Percentiles rank a stretch among this genome's conserved stretches.
Evolutionary conservation across 2,329 filamentous ascomycete genomes (phyloP).

Genomic region (Chaetomium strumarium): DNA sequence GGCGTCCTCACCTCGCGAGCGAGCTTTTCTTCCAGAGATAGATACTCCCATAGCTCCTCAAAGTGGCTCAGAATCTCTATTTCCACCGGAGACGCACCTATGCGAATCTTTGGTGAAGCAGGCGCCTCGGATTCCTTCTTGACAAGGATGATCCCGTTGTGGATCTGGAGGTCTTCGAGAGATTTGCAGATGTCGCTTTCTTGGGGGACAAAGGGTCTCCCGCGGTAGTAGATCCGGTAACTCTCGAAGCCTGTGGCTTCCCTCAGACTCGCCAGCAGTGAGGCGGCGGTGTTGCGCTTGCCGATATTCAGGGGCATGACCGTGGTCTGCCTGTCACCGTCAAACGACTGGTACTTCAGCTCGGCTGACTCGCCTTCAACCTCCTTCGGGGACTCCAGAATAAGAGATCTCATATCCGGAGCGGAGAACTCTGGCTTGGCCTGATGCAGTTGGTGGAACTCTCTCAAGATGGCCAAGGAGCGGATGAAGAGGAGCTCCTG

Average conservation of each 20-base stretch:
- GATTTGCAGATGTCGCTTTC: constrained; percentile 55
- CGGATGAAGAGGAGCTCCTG: constrained; percentile 61
- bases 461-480: constrained; percentile 61
- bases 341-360: constrained; percentile 70
- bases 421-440: constrained; percentile 53
- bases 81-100: constrained; percentile 60
- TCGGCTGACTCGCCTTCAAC: constrained; percentile 59
- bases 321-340: constrained; percentile 52
- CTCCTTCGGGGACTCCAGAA: constrained; percentile 45
- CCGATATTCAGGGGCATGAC: constrained; percentile 61
- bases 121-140: constrained; percentile 49
- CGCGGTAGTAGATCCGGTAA: constrained; percentile 66
- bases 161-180: constrained; percentile 61
- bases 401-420: constrained; percentile 50
- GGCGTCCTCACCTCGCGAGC: constrained; percentile 53
- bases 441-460: constrained; percentile 61
- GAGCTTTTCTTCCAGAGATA: constrained; percentile 65
- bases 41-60: constrained; percentile 72
- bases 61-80: constrained; percentile 77
- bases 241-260: constrained; percentile 69
- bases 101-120: constrained; percentile 39
- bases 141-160: constrained; percentile 60
- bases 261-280: constrained; percentile 61
- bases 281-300: constrained; percentile 62
- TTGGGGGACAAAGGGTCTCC: constrained; percentile 57